Evolutionary conservation across 768 basidiomycete genomes (phyloP).

Genomic region (Wakefieldia striispora): DNA sequence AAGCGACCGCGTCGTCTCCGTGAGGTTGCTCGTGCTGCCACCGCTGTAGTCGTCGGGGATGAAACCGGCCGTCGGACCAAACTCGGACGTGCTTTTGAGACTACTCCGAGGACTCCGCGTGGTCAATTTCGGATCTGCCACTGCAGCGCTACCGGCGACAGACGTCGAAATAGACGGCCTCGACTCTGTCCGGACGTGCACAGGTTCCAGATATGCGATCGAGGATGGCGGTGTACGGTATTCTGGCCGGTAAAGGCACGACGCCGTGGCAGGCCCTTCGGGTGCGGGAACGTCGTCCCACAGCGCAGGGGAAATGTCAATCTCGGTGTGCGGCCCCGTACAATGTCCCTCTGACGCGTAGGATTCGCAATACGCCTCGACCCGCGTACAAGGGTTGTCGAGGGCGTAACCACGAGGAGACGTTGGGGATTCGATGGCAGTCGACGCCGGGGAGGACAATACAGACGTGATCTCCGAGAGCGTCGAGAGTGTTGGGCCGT

Average conservation of each 20-base stretch:
- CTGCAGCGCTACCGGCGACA: background rate
- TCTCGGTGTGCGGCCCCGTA: constrained; percentile 11
- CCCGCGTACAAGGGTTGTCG: background rate
- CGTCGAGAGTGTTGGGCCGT: background rate
- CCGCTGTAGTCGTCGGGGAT: constrained; percentile 20
- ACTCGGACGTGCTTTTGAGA: constrained; percentile 2
- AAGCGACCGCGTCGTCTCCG: constrained; percentile 7
- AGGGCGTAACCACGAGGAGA: background rate
- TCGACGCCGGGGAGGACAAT: background rate
- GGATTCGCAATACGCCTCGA: constrained; percentile 16
- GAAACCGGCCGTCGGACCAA: constrained; percentile 27
- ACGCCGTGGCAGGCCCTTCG: constrained; percentile 44
- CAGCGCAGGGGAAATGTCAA: constrained; percentile 43
- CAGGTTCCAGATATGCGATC: constrained; percentile 17
- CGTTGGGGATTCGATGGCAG: constrained; percentile 12
- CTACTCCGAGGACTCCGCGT: constrained; percentile 1
- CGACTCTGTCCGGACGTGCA: constrained; percentile 11
- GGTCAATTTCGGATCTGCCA: constrained; percentile 1
- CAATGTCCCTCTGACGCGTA: constrained; percentile 14
- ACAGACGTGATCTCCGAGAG: constrained; percentile 3
- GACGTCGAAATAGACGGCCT: background rate
- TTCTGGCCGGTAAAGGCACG: constrained; percentile 32
- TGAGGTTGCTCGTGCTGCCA: constrained; percentile 7
- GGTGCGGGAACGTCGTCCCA: constrained; percentile 45
- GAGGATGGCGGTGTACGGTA: constrained; percentile 22